phyloP scores from a whole-genome alignment of 345 rosid genomes.

The Mangifera indica region DNA sequence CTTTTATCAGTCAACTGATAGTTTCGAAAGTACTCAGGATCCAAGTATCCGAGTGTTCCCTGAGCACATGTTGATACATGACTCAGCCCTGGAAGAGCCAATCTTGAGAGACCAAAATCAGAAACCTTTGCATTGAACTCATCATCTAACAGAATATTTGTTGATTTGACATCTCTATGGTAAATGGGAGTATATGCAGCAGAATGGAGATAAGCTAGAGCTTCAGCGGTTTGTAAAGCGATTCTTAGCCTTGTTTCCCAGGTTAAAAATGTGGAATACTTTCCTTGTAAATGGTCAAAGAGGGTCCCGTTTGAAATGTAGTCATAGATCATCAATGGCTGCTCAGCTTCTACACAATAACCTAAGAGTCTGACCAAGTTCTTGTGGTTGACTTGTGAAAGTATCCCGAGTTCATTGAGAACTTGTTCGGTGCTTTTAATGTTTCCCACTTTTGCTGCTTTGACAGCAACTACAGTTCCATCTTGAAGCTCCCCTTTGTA shows the following conservation, averaged over 20 bases:
- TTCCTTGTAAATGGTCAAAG: conserved; percentile 49
- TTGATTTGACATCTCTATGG: conserved; percentile 65
- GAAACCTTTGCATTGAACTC: conserved; percentile 51
- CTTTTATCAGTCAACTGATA: conserved; percentile 60
- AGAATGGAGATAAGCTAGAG: conserved; percentile 57
- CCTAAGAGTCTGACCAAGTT: conserved; percentile 58
- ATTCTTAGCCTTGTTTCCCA: conserved; percentile 56
- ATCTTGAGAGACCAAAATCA: conserved; percentile 60
- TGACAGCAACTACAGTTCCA: conserved; percentile 54
- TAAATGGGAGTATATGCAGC: conserved; percentile 51
- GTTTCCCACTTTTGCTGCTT: conserved; percentile 64
- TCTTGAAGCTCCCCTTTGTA: conserved; percentile 56
- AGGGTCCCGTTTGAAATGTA: conserved; percentile 59
- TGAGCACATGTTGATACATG: conserved; percentile 71
- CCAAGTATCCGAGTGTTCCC: conserved; percentile 64
- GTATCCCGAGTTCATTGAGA: conserved; percentile 64
- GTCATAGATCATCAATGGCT: conserved; percentile 61
- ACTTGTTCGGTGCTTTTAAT: conserved; percentile 62
- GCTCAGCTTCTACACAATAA: conserved; percentile 56
- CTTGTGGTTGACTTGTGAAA: conserved; percentile 66
- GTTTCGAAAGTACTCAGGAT: conserved; percentile 60
- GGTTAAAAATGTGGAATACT: conserved; percentile 30
- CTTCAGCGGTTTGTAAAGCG: conserved; percentile 57
- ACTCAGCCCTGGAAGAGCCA: conserved; percentile 54
- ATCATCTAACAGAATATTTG: conserved; percentile 51